phyloP scores from a whole-genome alignment of 768 basidiomycete species.

The Russula emetica region DNA sequence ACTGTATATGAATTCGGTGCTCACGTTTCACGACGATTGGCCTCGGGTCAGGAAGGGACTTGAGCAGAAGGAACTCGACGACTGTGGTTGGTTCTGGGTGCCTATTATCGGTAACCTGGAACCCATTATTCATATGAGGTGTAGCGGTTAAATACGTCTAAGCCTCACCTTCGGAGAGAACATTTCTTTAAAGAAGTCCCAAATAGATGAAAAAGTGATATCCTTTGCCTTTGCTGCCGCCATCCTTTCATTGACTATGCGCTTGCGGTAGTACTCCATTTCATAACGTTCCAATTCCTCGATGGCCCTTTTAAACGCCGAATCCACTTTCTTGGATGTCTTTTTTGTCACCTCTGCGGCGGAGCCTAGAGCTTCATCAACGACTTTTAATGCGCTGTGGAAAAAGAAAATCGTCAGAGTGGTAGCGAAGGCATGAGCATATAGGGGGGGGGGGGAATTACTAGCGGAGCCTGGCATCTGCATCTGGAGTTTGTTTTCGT shows the following conservation, averaged over 20 bases:
- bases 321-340: background rate
- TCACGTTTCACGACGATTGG: constrained; percentile 7
- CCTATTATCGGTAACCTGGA: background rate
- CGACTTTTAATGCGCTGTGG: constrained; percentile 1
- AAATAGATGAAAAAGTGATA: background rate
- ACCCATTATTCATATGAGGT: background rate
- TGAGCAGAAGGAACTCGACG: background rate
- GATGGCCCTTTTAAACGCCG: background rate
- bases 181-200: too few relatives aligned
- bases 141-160: background rate
- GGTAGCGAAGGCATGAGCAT: too few relatives aligned
- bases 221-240: background rate
- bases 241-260: background rate
- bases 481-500: background rate
- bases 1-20: background rate
- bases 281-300: background rate
- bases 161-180: background rate
- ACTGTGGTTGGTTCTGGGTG: background rate
- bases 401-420: background rate
- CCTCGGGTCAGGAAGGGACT: background rate
- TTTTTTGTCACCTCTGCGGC: background rate
- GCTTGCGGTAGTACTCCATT: background rate
- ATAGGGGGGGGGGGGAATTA: too few relatives aligned
- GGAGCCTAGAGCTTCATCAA: constrained; percentile 1
- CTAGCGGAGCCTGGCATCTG: background rate